A percentile compares a stretch with the other conserved stretches of the same genome.
These are phyloP conservation scores for Lasiosphaeria hispida DNA, from an alignment of 495 filamentous ascomycete genomes.

Conservation along the genomic window DNA sequence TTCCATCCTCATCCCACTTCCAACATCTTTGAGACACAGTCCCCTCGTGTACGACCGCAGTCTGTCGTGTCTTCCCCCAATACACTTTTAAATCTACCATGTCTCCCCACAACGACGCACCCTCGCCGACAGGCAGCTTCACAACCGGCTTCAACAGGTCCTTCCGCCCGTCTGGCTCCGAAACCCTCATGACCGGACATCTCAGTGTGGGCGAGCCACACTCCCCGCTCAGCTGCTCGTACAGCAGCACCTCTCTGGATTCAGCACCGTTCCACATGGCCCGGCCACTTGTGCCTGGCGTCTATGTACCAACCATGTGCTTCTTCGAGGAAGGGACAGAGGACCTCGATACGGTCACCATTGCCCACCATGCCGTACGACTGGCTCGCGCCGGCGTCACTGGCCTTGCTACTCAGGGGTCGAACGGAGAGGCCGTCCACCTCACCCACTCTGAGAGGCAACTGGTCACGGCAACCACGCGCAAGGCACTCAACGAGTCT, in stretches of 20 bases:
- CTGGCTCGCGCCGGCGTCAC: slow-evolving; percentile 78
- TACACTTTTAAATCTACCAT: slow-evolving; percentile 27
- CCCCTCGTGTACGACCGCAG: slow-evolving; percentile 1
- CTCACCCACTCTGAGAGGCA: slow-evolving; percentile 71
- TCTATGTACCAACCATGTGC: slow-evolving; percentile 84
- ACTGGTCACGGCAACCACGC: slow-evolving; percentile 72
- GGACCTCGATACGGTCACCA: slow-evolving; percentile 68
- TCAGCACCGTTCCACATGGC: slow-evolving; percentile 41
- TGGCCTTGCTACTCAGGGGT: slow-evolving; percentile 82
- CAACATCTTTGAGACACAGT: neutral
- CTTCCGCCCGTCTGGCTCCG: slow-evolving; percentile 34
- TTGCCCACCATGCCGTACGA: slow-evolving; percentile 72
- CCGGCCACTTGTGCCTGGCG: slow-evolving; percentile 70
- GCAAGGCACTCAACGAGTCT: slow-evolving; percentile 67
- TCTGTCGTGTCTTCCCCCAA: neutral
- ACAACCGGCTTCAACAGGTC: slow-evolving; percentile 44
- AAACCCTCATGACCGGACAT: slow-evolving; percentile 32
- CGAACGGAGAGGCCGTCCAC: slow-evolving; percentile 88
- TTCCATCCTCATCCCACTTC: slow-evolving; percentile 5
- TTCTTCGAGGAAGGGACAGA: slow-evolving; percentile 81
- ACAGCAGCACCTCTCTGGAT: slow-evolving; percentile 41
- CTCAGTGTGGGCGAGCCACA: slow-evolving; percentile 31
- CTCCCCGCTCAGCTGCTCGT: slow-evolving; percentile 42
- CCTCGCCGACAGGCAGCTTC: slow-evolving; percentile 48
- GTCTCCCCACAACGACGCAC: slow-evolving; percentile 53